Evolutionary conservation across 352 stramenopile species (phyloP).

Genomic region (Pythium periplocum): DNA sequence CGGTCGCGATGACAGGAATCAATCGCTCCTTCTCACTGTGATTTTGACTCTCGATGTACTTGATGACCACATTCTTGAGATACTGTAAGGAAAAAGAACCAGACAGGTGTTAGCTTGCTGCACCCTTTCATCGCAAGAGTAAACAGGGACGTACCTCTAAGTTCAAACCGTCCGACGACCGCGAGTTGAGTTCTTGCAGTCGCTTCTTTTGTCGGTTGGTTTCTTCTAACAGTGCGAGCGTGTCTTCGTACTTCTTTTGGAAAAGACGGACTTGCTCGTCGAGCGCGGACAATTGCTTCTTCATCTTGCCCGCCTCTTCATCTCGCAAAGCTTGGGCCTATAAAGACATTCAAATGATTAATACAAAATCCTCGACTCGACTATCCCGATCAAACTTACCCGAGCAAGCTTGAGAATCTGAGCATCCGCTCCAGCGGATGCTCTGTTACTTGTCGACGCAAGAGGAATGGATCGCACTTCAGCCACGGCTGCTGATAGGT

Average conservation of each 20-base stretch:
- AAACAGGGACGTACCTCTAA: slow-evolving; percentile 40
- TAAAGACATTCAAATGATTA: slow-evolving; percentile 6
- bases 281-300: slow-evolving; percentile 37
- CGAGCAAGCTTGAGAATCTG: slow-evolving; percentile 23
- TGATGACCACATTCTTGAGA: slow-evolving; percentile 82
- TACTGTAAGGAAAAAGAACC: slow-evolving; percentile 36
- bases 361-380: not conserved
- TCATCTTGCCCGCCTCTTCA: slow-evolving; percentile 36
- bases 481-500: slow-evolving; percentile 8
- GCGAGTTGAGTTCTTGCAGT: slow-evolving; percentile 39
- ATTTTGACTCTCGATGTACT: slow-evolving; percentile 79
- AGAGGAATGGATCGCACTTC: slow-evolving; percentile 44
- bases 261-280: slow-evolving; percentile 35
- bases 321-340: slow-evolving; percentile 24
- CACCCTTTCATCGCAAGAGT: not conserved
- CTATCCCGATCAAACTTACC: slow-evolving; percentile 8
- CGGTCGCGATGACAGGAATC: slow-evolving; percentile 68
- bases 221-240: slow-evolving; percentile 38
- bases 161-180: slow-evolving; percentile 42
- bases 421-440: slow-evolving; percentile 9
- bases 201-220: slow-evolving; percentile 52
- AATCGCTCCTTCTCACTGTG: slow-evolving; percentile 69
- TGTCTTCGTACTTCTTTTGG: slow-evolving; percentile 66
- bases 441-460: slow-evolving; percentile 15
- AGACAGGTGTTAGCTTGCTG: not conserved